These are phyloP conservation scores for Hippophae gyantsensis DNA, from an alignment of 306 rosid species.

Conservation along the genomic window DNA sequence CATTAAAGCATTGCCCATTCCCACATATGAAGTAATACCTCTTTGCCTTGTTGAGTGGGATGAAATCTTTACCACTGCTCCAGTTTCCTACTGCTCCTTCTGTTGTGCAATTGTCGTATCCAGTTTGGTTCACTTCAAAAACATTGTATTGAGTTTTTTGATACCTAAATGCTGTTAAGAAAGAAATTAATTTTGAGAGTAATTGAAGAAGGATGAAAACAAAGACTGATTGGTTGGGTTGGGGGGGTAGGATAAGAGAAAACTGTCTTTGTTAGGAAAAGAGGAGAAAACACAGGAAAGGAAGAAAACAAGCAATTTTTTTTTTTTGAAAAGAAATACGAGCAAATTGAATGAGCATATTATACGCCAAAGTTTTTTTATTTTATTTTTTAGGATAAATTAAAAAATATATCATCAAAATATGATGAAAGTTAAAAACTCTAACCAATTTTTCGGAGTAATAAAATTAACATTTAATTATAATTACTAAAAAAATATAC, in stretches of 20 bases:
- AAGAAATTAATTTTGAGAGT: neutral
- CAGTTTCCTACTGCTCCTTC: slow-evolving; percentile 83
- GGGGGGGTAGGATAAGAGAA: no score
- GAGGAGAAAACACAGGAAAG: neutral
- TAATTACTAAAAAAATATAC: no score
- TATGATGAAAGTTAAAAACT: no score
- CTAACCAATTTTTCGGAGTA: no score
- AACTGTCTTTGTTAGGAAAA: neutral
- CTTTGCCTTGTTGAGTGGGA: slow-evolving; percentile 39
- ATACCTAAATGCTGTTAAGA: slow-evolving; percentile 69
- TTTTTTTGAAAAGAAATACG: no score
- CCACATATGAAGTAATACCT: slow-evolving; percentile 83
- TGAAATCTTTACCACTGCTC: slow-evolving; percentile 88
- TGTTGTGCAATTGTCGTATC: slow-evolving; percentile 79
- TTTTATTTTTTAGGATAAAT: no score
- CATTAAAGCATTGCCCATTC: slow-evolving; percentile 75
- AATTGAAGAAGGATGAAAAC: no score
- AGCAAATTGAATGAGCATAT: no score
- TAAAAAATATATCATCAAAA: no score
- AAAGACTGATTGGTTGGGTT: no score
- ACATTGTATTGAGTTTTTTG: slow-evolving; percentile 80
- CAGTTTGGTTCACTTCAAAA: slow-evolving; percentile 81
- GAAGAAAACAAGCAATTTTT: neutral
- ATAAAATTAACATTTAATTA: no score
- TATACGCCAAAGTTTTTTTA: neutral